Evolutionary conservation across 768 basidiomycete species (phyloP).

Genomic region (Russula sp.): DNA sequence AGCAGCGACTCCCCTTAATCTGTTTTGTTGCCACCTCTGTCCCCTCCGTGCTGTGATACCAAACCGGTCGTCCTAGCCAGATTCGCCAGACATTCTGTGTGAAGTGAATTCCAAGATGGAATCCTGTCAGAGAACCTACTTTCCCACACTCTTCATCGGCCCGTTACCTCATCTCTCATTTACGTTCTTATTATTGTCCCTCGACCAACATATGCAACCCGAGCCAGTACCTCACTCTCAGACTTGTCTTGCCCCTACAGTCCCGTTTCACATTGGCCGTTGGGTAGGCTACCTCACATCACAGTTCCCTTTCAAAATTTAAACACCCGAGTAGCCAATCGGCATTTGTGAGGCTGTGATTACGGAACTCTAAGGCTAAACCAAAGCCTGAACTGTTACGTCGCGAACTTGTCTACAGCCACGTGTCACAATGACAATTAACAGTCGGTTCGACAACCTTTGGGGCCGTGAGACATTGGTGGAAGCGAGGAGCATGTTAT

Average conservation of each 20-base stretch:
- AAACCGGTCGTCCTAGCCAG: background rate
- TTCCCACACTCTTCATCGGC: background rate
- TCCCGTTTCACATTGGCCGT: background rate
- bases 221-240: background rate
- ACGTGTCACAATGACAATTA: background rate
- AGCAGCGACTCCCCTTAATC: background rate
- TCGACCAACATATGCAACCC: background rate
- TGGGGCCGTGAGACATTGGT: background rate
- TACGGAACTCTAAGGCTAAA: background rate
- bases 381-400: background rate
- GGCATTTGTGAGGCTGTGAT: conserved; percentile 7
- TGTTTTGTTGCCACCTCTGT: background rate
- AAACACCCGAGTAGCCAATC: background rate
- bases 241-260: background rate
- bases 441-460: background rate
- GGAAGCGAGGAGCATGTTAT: background rate
- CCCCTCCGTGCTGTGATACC: background rate
- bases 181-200: background rate
- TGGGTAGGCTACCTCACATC: too few relatives aligned
- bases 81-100: background rate
- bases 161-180: background rate
- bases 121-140: background rate
- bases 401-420: background rate
- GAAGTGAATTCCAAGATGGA: background rate
- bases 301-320: background rate